Conservation (phyloP, 768 basidiomycete genomes). For the Cyclocybe cylindracea region DNA sequence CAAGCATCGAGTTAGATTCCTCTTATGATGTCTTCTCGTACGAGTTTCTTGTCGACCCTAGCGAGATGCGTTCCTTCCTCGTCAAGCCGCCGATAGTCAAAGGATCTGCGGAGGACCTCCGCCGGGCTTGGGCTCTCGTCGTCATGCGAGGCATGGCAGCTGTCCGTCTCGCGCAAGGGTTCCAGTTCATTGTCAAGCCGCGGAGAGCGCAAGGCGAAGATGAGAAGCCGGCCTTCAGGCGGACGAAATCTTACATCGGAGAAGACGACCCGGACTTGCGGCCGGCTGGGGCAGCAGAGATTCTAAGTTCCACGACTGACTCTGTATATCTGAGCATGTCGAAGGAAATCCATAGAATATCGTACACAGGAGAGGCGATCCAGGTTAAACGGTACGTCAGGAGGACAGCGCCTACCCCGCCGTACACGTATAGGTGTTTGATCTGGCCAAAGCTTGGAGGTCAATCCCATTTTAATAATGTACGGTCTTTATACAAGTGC, state of each 20-base stretch:
- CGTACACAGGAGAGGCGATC: slow-evolving; percentile 88
- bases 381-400: slow-evolving; percentile 87
- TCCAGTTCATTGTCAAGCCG: slow-evolving; percentile 82
- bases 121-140: slow-evolving; percentile 71
- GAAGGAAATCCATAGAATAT: slow-evolving; percentile 92
- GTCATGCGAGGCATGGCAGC: slow-evolving; percentile 95
- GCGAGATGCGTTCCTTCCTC: slow-evolving; percentile 86
- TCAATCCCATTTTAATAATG: slow-evolving; percentile 13
- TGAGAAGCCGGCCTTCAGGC: slow-evolving; percentile 37
- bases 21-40: slow-evolving; percentile 85
- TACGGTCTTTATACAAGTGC: background rate
- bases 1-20: slow-evolving; percentile 68
- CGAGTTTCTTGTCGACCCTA: slow-evolving; percentile 82
- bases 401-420: slow-evolving; percentile 60
- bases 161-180: slow-evolving; percentile 89
- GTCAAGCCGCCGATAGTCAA: slow-evolving; percentile 61
- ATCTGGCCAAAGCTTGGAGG: slow-evolving; percentile 92
- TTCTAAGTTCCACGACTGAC: slow-evolving; percentile 57
- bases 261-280: slow-evolving; percentile 56
- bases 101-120: slow-evolving; percentile 54
- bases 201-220: slow-evolving; percentile 25
- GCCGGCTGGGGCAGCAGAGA: slow-evolving; percentile 65
- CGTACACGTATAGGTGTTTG: slow-evolving; percentile 81
- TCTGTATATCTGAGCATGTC: slow-evolving; percentile 93
- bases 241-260: slow-evolving; percentile 57